phyloP scores from a whole-genome alignment of 148 eudicot genomes.

The Pouteria glomerata region DNA sequence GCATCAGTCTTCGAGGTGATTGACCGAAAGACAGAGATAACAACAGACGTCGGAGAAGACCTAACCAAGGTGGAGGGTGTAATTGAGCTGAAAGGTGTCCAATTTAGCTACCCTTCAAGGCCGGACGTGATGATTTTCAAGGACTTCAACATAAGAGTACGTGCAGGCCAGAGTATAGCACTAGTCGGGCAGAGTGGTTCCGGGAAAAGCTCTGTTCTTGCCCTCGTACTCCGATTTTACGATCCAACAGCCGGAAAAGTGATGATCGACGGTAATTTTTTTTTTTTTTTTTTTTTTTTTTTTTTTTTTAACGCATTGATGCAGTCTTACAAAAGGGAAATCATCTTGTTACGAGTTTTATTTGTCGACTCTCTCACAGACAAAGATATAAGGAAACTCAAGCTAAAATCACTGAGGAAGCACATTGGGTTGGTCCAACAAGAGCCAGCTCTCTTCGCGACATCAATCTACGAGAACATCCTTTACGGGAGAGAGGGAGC shows the following conservation, averaged over 20 bases:
- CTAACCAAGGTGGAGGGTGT: conserved; percentile 63
- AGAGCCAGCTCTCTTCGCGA: conserved; percentile 94
- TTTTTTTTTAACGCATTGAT: not conserved
- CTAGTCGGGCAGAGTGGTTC: conserved; percentile 97
- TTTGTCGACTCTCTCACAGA: conserved; percentile 30
- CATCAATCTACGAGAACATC: conserved; percentile 87
- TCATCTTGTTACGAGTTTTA: not conserved
- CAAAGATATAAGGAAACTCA: conserved; percentile 72
- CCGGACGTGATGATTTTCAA: conserved; percentile 71
- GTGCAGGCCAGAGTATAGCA: conserved; percentile 84
- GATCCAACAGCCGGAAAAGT: conserved; percentile 81
- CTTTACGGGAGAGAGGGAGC: conserved; percentile 91
- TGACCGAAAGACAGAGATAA: conserved; percentile 63
- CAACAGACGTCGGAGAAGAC: conserved; percentile 74
- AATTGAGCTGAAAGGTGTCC: conserved; percentile 64
- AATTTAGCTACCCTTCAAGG: conserved; percentile 86
- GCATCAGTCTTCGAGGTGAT: conserved; percentile 88
- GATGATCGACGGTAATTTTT: conserved; percentile 69
- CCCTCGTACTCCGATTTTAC: conserved; percentile 84
- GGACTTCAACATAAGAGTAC: conserved; percentile 58
- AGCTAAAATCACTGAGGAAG: conserved; percentile 75
- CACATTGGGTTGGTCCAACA: conserved; percentile 94
- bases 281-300: not conserved
- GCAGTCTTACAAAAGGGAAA: too few species aligned
- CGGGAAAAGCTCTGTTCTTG: conserved; percentile 85